A percentile compares a stretch with the other conserved stretches of the same genome.
phyloP scores from a whole-genome alignment of 2,329 filamentous ascomycete species.

The Zymoseptoria tritici region DNA sequence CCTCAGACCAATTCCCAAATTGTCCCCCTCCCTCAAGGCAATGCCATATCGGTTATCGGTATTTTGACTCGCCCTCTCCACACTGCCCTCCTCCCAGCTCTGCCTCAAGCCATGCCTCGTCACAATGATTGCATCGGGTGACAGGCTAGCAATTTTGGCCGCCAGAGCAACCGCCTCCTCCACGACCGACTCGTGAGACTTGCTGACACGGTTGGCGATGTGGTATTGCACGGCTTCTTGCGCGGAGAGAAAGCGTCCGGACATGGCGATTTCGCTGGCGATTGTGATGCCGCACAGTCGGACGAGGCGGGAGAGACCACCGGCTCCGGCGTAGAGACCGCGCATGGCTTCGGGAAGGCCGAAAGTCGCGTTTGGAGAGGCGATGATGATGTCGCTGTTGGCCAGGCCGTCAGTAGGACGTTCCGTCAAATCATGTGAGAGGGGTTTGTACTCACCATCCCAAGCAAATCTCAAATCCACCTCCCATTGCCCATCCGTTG shows the following conservation, averaged over 20 bases:
- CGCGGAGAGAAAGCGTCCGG: constrained; percentile 40
- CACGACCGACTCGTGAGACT: constrained; percentile 30
- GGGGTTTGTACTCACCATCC: constrained; percentile 33
- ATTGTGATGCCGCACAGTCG: constrained; percentile 43
- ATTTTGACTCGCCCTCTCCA: constrained; percentile 36
- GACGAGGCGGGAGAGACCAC: constrained; percentile 46
- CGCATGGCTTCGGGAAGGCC: constrained; percentile 48
- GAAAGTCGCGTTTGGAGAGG: constrained; percentile 45
- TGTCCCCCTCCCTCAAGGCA: constrained; percentile 38
- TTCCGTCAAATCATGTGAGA: neutral
- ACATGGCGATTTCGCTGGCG: constrained; percentile 45
- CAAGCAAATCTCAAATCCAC: constrained; percentile 51
- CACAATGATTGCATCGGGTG: constrained; percentile 35
- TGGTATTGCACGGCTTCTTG: constrained; percentile 38
- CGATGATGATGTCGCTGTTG: constrained; percentile 44
- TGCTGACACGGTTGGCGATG: constrained; percentile 35
- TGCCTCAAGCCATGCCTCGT: constrained; percentile 35
- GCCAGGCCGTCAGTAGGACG: constrained; percentile 1
- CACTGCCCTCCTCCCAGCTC: constrained; percentile 36
- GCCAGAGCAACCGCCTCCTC: constrained; percentile 34
- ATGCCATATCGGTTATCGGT: constrained; percentile 38
- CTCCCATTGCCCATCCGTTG: constrained; percentile 51
- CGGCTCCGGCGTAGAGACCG: constrained; percentile 48
- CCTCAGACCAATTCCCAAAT: constrained; percentile 43
- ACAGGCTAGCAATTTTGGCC: constrained; percentile 29